phyloP scores from a whole-genome alignment of 2,329 filamentous ascomycete species.

The Colletotrichum orbiculare region DNA sequence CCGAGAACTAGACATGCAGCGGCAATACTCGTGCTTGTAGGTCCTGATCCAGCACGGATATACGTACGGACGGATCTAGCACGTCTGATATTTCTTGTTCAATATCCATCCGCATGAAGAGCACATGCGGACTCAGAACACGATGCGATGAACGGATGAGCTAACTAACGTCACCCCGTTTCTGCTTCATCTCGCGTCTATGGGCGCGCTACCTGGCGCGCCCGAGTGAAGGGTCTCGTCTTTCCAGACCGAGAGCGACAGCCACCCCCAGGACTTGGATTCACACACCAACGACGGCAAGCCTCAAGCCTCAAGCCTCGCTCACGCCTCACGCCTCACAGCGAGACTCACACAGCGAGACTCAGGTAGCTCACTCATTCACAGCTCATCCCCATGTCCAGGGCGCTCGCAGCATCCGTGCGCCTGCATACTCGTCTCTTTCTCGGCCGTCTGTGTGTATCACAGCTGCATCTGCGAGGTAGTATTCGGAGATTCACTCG shows the following conservation, averaged over 20 bases:
- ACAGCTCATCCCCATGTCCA: neutral
- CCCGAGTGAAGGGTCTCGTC: constrained; percentile 34
- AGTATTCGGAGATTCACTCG: constrained; percentile 15
- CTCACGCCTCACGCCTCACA: too few relatives aligned
- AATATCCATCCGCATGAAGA: too few relatives aligned
- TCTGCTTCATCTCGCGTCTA: constrained; percentile 12
- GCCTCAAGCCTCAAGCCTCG: neutral
- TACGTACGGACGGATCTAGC: too few relatives aligned
- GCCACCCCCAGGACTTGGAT: constrained; percentile 39
- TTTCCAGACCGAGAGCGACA: constrained; percentile 32
- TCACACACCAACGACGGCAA: neutral
- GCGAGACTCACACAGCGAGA: too few relatives aligned
- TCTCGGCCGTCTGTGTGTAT: constrained; percentile 26
- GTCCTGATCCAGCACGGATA: too few relatives aligned
- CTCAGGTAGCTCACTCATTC: neutral
- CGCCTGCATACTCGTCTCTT: neutral
- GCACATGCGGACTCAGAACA: neutral
- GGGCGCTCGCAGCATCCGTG: constrained; percentile 9
- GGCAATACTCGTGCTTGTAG: too few relatives aligned
- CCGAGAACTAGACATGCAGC: constrained; percentile 7
- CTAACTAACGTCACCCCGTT: constrained; percentile 13
- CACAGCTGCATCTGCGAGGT: constrained; percentile 15
- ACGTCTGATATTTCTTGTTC: too few relatives aligned
- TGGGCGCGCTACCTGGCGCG: constrained; percentile 23
- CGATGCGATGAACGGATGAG: neutral